Conservation (phyloP, 352 stramenopile genomes). For the Pythium rishiriense region DNA sequence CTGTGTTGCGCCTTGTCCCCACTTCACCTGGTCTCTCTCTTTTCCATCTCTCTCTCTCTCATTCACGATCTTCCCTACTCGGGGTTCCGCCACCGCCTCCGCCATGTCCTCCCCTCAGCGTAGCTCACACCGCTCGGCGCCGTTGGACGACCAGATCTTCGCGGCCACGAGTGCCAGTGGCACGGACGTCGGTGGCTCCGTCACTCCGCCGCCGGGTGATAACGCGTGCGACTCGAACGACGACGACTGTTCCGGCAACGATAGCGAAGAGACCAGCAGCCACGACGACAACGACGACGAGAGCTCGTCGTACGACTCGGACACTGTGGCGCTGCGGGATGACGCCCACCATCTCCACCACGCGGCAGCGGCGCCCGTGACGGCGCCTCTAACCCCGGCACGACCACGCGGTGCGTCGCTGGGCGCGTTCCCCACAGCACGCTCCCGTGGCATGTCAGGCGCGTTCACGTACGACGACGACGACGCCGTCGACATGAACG, state of each 20-base stretch:
- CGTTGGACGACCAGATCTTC: conserved; percentile 24
- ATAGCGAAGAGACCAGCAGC: conserved; percentile 17
- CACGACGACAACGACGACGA: conserved; percentile 12
- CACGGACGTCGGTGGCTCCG: conserved; percentile 9
- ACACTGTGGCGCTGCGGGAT: background rate
- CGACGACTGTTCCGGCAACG: conserved; percentile 5
- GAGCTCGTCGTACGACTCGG: conserved; percentile 27
- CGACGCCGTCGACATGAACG: conserved; percentile 74
- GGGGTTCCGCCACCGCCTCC: background rate
- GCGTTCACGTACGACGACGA: conserved; percentile 57
- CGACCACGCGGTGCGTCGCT: conserved; percentile 6
- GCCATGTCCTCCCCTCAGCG: conserved; percentile 8
- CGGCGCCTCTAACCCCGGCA: background rate
- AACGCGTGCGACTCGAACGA: conserved; percentile 11
- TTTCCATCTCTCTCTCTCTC: background rate
- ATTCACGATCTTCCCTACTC: background rate
- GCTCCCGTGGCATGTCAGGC: conserved; percentile 22
- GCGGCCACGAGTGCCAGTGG: conserved; percentile 16
- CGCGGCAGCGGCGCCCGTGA: background rate
- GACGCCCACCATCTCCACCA: background rate
- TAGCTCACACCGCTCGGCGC: conserved; percentile 12
- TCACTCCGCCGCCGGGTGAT: conserved; percentile 15
- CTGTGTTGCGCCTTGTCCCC: too few species aligned
- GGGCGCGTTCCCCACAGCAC: background rate
- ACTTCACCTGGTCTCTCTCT: too few species aligned